Percentiles rank a stretch among this genome's conserved stretches.
Conservation (phyloP, 1,284 basidiomycete species). For the Abortiporus biennis region DNA sequence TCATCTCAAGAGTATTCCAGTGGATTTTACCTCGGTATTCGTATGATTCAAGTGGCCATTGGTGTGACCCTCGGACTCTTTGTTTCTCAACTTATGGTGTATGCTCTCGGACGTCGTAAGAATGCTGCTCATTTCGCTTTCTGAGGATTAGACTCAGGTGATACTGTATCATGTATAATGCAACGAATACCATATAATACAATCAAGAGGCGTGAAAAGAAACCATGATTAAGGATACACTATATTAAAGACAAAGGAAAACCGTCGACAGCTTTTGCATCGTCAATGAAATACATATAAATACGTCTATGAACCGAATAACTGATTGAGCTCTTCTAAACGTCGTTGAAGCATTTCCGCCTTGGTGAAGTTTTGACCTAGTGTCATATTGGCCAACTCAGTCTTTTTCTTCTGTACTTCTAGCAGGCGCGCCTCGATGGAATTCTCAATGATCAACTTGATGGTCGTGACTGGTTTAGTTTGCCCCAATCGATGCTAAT, state of each 20-base stretch:
- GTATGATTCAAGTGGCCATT: slow-evolving; percentile 84
- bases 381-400: slow-evolving; percentile 85
- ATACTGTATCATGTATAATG: neutral
- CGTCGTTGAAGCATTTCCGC: slow-evolving; percentile 79
- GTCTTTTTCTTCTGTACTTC: slow-evolving; percentile 95
- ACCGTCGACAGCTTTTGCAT: too few relatives aligned
- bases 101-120: slow-evolving; percentile 69
- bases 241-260: neutral
- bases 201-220: too few relatives aligned
- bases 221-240: neutral
- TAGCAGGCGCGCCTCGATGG: slow-evolving; percentile 85
- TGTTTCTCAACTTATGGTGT: slow-evolving; percentile 74
- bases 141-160: slow-evolving; percentile 29
- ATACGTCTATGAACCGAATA: slow-evolving; percentile 22
- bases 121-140: slow-evolving; percentile 74
- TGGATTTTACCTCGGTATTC: slow-evolving; percentile 61
- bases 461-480: slow-evolving; percentile 86
- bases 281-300: slow-evolving; percentile 3
- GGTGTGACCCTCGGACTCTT: slow-evolving; percentile 83
- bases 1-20: slow-evolving; percentile 64
- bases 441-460: slow-evolving; percentile 89
- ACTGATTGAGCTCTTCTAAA: slow-evolving; percentile 73
- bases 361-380: slow-evolving; percentile 78
- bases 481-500: slow-evolving; percentile 88
- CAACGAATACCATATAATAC: slow-evolving; percentile 20